Base-by-base conservation (phyloP, 1,284 basidiomycete species). In the Cryptococcus jaspeensis region DNA sequence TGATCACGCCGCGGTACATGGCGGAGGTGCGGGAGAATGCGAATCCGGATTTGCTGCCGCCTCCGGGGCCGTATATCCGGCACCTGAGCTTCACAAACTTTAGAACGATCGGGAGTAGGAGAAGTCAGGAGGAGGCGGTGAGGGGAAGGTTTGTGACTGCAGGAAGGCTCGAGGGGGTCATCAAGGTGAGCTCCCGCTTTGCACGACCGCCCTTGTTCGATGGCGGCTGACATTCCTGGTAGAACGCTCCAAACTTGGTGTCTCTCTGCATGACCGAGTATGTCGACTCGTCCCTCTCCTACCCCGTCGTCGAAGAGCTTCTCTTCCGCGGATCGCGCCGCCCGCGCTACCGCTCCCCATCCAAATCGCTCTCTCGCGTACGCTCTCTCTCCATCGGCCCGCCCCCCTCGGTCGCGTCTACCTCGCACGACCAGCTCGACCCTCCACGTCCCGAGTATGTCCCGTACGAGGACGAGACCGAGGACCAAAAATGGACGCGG, bases 181-280 rank as follows among this genome's bases (percentile, higher is more conserved):
- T 94, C 53, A 91, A 91, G 82, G 90, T 89, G 61, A 50, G 82
- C 58, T n/a, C 11, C n/a, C 2, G 16, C 9, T 46, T 20, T 41
- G 20, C 63, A 7, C 46, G 41, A 7, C 35, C 28, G 38, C 32
- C 37, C 48, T 52, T 7, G 18, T 13, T 20, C 4, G 15, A 12
- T 15, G 13, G 13, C 32, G 32, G 39, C 58, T 64, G 20, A 56
- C 42, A 45, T 39, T 50, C 20, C 48, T 46, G 22, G 32, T 64
- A 92, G 89, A 90, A 93, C 82, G 85, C 87, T 75, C 90, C 90
- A 0, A 91, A 89, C 66, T 80, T 95, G 23, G 81, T 81, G 13
- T 82, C 86, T 2, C 89, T 95, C 63, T 91, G 90, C 32, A 91
- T 90, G n/a, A 95, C 92, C 0, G 92, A 95, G 74, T 96, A 94